Percentiles rank a stretch among this genome's conserved stretches.
Evolutionary conservation across 352 stramenopile genomes (phyloP).

Genomic region (Proteromonas lacertae): DNA sequence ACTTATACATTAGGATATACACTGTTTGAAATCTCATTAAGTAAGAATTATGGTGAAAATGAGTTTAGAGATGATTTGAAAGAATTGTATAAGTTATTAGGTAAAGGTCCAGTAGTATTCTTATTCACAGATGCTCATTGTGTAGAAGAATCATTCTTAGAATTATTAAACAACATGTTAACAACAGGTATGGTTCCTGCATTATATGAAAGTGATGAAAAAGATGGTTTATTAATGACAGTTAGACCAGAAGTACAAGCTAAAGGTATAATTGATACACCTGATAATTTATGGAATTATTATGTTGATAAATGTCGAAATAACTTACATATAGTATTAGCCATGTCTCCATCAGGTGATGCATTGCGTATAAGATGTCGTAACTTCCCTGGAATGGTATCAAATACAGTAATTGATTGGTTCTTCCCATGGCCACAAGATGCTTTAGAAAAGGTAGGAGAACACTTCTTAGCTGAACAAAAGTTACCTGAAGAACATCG

Average conservation of each 20-base stretch:
- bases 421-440: slow-evolving; percentile 47
- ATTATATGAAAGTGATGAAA: slow-evolving; percentile 43
- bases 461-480: slow-evolving; percentile 25
- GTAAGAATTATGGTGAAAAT: slow-evolving; percentile 35
- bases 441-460: slow-evolving; percentile 33
- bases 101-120: slow-evolving; percentile 35
- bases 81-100: slow-evolving; percentile 33
- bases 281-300: slow-evolving; percentile 33
- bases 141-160: slow-evolving; percentile 46
- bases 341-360: slow-evolving; percentile 32
- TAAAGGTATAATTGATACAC: slow-evolving; percentile 23
- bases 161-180: slow-evolving; percentile 42
- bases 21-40: slow-evolving; percentile 39
- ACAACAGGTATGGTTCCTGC: slow-evolving; percentile 36
- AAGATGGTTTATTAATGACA: slow-evolving; percentile 33
- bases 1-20: slow-evolving; percentile 28
- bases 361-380: slow-evolving; percentile 31
- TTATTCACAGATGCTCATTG: slow-evolving; percentile 44
- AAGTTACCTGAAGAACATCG: slow-evolving; percentile 21
- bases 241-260: slow-evolving; percentile 22
- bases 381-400: slow-evolving; percentile 45
- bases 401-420: slow-evolving; percentile 43
- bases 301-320: slow-evolving; percentile 37
- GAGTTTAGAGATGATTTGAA: slow-evolving; percentile 44
- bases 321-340: slow-evolving; percentile 42